These are phyloP conservation scores for Rhizoctonia solani DNA, from an alignment of 1,284 basidiomycete genomes.

Conservation along the genomic window DNA sequence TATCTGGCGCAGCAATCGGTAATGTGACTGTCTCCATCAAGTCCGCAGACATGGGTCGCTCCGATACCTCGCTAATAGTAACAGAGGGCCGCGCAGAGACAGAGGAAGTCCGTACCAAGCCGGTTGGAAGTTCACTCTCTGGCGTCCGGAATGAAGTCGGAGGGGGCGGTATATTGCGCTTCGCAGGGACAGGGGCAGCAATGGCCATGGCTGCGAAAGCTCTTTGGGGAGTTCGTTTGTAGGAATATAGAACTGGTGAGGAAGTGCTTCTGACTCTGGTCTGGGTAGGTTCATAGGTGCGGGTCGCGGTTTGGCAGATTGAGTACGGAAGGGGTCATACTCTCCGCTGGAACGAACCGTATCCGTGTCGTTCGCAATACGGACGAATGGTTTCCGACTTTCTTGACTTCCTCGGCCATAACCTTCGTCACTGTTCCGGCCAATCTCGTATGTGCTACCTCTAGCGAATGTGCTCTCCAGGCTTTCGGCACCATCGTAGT, in stretches of 20 bases:
- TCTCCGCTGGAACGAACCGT: constrained; percentile 29
- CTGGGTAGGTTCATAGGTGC: not conserved
- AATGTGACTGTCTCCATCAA: not conserved
- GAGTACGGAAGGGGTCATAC: constrained; percentile 23
- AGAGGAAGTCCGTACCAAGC: not conserved
- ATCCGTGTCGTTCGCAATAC: constrained; percentile 20
- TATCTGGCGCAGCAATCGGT: not conserved
- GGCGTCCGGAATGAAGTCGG: not conserved
- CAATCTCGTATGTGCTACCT: not conserved
- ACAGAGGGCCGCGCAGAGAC: not conserved
- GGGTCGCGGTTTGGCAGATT: not conserved
- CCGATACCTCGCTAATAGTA: not conserved
- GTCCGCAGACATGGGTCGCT: not conserved
- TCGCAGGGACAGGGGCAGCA: not conserved
- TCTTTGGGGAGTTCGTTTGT: constrained; percentile 9
- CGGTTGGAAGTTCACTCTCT: not conserved
- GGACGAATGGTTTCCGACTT: not conserved
- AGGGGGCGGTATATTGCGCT: not conserved
- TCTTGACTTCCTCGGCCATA: not conserved
- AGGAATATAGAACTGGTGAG: constrained; percentile 20
- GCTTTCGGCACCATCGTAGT: not conserved
- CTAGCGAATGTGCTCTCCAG: not conserved
- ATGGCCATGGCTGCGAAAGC: not conserved
- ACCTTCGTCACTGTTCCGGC: constrained; percentile 3
- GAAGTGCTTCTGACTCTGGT: constrained; percentile 23